phyloP scores from a whole-genome alignment of 768 basidiomycete species.

The Psilocybe sp. region DNA sequence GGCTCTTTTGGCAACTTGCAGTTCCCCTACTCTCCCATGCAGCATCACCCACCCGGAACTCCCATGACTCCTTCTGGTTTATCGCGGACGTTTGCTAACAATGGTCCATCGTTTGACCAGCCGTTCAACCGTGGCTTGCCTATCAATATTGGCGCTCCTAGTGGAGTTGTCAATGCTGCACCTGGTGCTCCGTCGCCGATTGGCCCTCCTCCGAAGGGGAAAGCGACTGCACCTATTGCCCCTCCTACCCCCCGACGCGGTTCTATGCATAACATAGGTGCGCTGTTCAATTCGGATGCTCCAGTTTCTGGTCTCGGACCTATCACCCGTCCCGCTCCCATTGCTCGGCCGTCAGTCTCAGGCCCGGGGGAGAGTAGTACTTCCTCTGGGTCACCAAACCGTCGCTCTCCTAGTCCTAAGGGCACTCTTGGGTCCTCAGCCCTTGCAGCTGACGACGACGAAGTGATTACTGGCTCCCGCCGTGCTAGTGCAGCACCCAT shows the following conservation, averaged over 20 bases:
- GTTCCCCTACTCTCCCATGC: constrained; percentile 52
- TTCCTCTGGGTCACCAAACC: constrained; percentile 56
- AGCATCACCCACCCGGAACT: constrained; percentile 30
- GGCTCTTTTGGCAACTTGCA: constrained; percentile 48
- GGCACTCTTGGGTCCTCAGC: constrained; percentile 75
- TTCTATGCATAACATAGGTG: constrained; percentile 22
- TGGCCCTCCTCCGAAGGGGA: constrained; percentile 44
- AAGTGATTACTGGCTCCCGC: constrained; percentile 54
- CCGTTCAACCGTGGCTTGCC: constrained; percentile 41
- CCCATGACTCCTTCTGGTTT: constrained; percentile 54
- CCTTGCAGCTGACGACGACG: constrained; percentile 76
- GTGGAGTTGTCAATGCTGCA: constrained; percentile 15
- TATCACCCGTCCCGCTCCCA: constrained; percentile 59
- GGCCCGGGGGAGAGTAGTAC: constrained; percentile 41
- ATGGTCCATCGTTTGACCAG: constrained; percentile 51
- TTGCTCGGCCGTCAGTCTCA: constrained; percentile 56
- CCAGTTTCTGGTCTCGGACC: constrained; percentile 47
- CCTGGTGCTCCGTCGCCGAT: constrained; percentile 45
- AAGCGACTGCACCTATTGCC: constrained; percentile 34
- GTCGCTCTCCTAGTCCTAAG: constrained; percentile 54
- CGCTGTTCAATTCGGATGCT: constrained; percentile 13
- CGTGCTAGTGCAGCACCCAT: constrained; percentile 38
- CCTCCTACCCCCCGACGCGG: constrained; percentile 48
- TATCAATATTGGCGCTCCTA: constrained; percentile 25
- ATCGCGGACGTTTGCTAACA: constrained; percentile 46